These are phyloP conservation scores for Euphrasia arctica DNA, from an alignment of 305 asterid genomes.

Conservation along the genomic window DNA sequence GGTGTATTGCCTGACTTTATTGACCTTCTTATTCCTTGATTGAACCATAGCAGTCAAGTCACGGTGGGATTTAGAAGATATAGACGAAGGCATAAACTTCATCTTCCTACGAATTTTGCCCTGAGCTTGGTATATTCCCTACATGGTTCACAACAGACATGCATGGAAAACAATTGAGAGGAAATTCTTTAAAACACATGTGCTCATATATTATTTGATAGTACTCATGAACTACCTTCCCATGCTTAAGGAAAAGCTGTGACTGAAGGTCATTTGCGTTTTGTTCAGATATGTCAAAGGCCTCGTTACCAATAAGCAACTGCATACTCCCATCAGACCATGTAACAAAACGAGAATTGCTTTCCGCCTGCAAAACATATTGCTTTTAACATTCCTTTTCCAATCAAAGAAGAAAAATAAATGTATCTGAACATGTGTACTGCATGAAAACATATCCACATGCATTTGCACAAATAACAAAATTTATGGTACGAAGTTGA, in stretches of 20 bases:
- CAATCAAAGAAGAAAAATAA: not conserved
- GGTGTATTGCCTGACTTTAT: conserved; percentile 45
- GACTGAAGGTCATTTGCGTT: conserved; percentile 53
- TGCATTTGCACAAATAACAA: no score
- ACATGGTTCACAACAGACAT: conserved; percentile 21
- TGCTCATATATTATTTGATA: not conserved
- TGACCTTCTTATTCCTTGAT: conserved; percentile 52
- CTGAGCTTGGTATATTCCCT: conserved; percentile 63
- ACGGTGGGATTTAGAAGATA: conserved; percentile 58
- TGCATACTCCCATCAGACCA: conserved; percentile 67
- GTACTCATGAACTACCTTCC: conserved; percentile 35
- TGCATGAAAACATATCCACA: no score
- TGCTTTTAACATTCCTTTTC: not conserved
- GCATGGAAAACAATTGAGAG: not conserved
- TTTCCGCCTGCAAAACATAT: conserved; percentile 38
- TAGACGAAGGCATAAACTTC: conserved; percentile 64
- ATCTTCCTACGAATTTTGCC: conserved; percentile 56
- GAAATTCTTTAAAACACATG: not conserved
- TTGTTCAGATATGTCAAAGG: conserved; percentile 52
- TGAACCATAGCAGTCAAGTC: conserved; percentile 58
- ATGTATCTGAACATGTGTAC: not conserved
- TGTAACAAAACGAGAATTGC: conserved; percentile 58
- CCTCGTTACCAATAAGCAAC: conserved; percentile 52
- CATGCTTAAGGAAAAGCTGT: conserved; percentile 57
- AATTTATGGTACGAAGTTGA: no score